phyloP scores from a whole-genome alignment of 2,329 filamentous ascomycete genomes.

The Sporothrix globosa region DNA sequence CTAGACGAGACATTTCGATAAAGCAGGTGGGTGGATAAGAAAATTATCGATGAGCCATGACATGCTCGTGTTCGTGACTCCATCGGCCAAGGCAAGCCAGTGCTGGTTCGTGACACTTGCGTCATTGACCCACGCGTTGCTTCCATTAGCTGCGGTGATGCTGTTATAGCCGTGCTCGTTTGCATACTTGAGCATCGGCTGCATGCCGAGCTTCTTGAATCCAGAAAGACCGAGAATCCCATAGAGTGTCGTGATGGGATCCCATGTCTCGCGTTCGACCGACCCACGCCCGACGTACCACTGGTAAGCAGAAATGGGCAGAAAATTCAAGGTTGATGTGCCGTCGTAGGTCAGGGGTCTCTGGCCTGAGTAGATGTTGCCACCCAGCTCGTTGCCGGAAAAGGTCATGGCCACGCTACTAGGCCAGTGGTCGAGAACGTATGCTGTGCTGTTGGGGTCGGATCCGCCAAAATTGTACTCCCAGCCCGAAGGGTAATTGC shows the following conservation, averaged over 20 bases:
- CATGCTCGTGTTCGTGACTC: constrained; percentile 23
- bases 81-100: constrained; percentile 44
- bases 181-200: constrained; percentile 45
- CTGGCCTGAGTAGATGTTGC: constrained; percentile 44
- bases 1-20: constrained; percentile 11
- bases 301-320: constrained; percentile 42
- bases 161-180: constrained; percentile 49
- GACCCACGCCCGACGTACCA: constrained; percentile 44
- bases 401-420: constrained; percentile 46
- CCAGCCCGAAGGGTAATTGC: constrained; percentile 51
- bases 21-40: constrained; percentile 16
- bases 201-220: constrained; percentile 20
- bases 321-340: constrained; percentile 4
- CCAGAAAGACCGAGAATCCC: constrained; percentile 45
- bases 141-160: constrained; percentile 45
- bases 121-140: constrained; percentile 50
- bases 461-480: constrained; percentile 54
- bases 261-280: constrained; percentile 46
- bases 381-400: constrained; percentile 51
- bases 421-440: constrained; percentile 53
- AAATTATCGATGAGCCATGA: constrained; percentile 22
- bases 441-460: constrained; percentile 46
- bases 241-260: constrained; percentile 50
- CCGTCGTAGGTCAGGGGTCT: constrained; percentile 42
- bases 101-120: constrained; percentile 41